phyloP scores from a whole-genome alignment of 306 rosid species.

The Quercus bicolor region DNA sequence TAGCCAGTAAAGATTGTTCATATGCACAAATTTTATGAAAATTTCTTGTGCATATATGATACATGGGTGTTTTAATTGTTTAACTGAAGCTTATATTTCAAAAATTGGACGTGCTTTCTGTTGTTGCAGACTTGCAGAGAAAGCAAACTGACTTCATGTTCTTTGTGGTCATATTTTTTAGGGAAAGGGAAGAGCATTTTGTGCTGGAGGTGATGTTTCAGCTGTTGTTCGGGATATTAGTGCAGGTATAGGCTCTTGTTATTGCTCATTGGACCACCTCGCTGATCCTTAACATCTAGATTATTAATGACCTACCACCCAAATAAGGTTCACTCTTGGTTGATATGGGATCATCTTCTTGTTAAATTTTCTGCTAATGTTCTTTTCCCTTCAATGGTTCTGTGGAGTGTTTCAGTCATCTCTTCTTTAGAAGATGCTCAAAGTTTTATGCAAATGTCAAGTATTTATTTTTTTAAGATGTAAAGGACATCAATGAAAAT shows the following conservation, averaged over 20 bases:
- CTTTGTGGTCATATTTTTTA: conserved; percentile 24
- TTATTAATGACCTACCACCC: not conserved
- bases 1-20: not conserved
- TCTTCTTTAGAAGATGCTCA: not conserved
- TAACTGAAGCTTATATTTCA: not conserved
- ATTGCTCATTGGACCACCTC: conserved; percentile 4
- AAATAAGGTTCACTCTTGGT: not conserved
- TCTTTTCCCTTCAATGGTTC: not conserved
- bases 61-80: not conserved
- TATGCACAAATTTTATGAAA: not conserved
- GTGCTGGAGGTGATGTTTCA: conserved; percentile 96
- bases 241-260: conserved; percentile 37
- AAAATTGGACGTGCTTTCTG: conserved; percentile 3
- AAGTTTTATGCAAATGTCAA: not conserved
- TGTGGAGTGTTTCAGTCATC: not conserved
- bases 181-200: conserved; percentile 96
- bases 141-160: conserved; percentile 20
- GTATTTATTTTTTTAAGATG: conserved; percentile 1
- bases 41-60: not conserved
- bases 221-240: conserved; percentile 48
- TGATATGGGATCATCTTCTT: conserved; percentile 8
- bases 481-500: not conserved
- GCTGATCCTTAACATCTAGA: not conserved
- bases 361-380: not conserved
- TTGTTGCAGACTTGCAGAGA: conserved; percentile 2